A percentile compares a stretch with the other conserved stretches of the same genome.
These are phyloP conservation scores for Fusarium compactum DNA, from an alignment of 2,329 filamentous ascomycete genomes.

Conservation along the genomic window DNA sequence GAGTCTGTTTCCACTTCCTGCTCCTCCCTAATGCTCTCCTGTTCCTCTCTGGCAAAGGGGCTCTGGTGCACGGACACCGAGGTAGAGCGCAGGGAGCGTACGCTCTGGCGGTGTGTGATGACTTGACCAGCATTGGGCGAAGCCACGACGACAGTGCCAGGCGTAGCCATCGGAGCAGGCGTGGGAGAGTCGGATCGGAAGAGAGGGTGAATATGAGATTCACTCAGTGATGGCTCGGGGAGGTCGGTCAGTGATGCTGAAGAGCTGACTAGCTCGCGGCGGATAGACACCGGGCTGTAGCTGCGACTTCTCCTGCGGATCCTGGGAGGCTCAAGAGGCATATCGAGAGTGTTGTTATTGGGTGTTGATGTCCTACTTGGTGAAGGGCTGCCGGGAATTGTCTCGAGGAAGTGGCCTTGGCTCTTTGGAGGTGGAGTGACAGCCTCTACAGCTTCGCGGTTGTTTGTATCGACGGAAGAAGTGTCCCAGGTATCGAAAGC, in stretches of 20 bases:
- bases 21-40: slow-evolving; percentile 41
- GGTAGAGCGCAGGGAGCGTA: slow-evolving; percentile 67
- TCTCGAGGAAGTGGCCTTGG: slow-evolving; percentile 71
- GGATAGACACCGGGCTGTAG: slow-evolving; percentile 59
- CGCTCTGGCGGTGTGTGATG: slow-evolving; percentile 66
- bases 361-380: slow-evolving; percentile 75
- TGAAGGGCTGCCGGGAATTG: slow-evolving; percentile 75
- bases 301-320: slow-evolving; percentile 62
- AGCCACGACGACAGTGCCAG: slow-evolving; percentile 77
- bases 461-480: slow-evolving; percentile 72
- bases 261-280: slow-evolving; percentile 46
- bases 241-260: slow-evolving; percentile 63
- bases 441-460: slow-evolving; percentile 66
- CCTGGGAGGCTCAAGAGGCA: slow-evolving; percentile 68
- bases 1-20: slow-evolving; percentile 41
- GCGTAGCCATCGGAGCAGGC: slow-evolving; percentile 73
- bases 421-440: slow-evolving; percentile 59
- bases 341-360: slow-evolving; percentile 57
- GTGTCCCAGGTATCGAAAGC: slow-evolving; percentile 83
- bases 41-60: slow-evolving; percentile 59
- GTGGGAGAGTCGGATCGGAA: slow-evolving; percentile 79
- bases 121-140: slow-evolving; percentile 76
- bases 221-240: slow-evolving; percentile 57
- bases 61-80: slow-evolving; percentile 62
- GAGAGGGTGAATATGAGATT: slow-evolving; percentile 81